Percentiles rank a stretch among this genome's conserved stretches.
Conservation (phyloP, 2,329 filamentous ascomycete genomes). For the Venturia nashicola region DNA sequence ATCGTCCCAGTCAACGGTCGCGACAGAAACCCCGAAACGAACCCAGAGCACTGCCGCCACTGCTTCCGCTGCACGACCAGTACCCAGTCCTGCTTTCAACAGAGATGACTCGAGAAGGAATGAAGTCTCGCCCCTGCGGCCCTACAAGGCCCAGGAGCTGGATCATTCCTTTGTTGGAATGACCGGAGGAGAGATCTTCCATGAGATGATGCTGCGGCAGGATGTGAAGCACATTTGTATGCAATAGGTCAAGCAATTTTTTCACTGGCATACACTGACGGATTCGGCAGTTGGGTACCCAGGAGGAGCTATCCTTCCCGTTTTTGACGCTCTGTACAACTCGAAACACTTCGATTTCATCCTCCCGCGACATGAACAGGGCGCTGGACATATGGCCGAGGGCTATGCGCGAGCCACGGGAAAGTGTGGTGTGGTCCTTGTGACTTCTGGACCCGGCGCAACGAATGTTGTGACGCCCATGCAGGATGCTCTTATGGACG, state of each 20-base stretch:
- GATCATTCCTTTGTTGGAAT: constrained; percentile 71
- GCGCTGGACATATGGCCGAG: constrained; percentile 96
- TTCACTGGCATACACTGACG: constrained; percentile 7
- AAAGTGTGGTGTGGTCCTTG: constrained; percentile 87
- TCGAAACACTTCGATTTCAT: constrained; percentile 94
- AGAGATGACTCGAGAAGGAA: constrained; percentile 27
- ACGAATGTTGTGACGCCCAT: constrained; percentile 96
- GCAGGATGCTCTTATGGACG: constrained; percentile 91
- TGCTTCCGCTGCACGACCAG: constrained; percentile 23
- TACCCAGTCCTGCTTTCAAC: constrained; percentile 38
- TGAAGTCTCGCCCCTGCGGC: constrained; percentile 33
- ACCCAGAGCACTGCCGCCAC: constrained; percentile 30
- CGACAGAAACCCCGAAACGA: constrained; percentile 26
- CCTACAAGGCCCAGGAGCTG: constrained; percentile 36
- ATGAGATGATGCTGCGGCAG: constrained; percentile 96
- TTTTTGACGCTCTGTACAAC: constrained; percentile 98
- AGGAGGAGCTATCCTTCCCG: constrained; percentile 89
- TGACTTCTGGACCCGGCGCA: constrained; percentile 91
- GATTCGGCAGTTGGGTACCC: constrained; percentile 51
- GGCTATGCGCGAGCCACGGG: constrained; percentile 90
- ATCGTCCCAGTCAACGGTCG: background rate
- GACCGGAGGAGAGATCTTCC: constrained; percentile 92
- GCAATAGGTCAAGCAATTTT: constrained; percentile 26
- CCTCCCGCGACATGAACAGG: constrained; percentile 91
- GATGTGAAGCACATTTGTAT: constrained; percentile 87